phyloP scores from a whole-genome alignment of 257 asterid genomes.

The Rauvolfia tetraphylla region DNA sequence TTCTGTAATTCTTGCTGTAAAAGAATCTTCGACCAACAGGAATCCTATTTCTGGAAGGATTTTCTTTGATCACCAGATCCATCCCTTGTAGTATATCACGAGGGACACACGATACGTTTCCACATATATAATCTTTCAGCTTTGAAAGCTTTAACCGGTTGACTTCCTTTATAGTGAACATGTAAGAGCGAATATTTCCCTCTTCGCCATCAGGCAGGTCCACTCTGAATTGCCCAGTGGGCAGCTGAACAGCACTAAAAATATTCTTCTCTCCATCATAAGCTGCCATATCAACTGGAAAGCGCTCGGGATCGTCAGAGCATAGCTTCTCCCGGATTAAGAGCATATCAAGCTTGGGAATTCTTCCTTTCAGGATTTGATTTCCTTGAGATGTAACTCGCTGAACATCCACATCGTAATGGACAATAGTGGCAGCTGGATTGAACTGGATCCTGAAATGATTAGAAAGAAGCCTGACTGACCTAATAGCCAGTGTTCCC shows the following conservation, averaged over 20 bases:
- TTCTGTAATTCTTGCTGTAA: conserved; percentile 27
- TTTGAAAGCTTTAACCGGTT: conserved; percentile 41
- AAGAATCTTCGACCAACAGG: conserved; percentile 39
- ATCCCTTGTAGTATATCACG: conserved; percentile 62
- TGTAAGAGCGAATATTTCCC: conserved; percentile 24
- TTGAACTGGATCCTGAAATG: conserved; percentile 56
- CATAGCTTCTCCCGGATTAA: conserved; percentile 41
- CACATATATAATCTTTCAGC: conserved; percentile 44
- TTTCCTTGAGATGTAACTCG: conserved; percentile 22
- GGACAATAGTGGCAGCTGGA: conserved; percentile 31
- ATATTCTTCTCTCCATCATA: conserved; percentile 68
- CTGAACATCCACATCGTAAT: conserved; percentile 57
- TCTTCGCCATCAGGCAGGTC: conserved; percentile 43
- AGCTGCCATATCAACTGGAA: conserved; percentile 43
- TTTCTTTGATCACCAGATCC: conserved; percentile 71
- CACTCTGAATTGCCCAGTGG: conserved; percentile 37
- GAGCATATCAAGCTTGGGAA: conserved; percentile 35
- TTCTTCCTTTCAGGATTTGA: conserved; percentile 18
- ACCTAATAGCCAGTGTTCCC: conserved; percentile 35
- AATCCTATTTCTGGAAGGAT: conserved; percentile 43
- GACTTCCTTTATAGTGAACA: conserved; percentile 38
- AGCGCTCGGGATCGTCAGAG: conserved; percentile 18
- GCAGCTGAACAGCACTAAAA: conserved; percentile 47
- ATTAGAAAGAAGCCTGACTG: conserved; percentile 46
- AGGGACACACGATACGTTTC: conserved; percentile 35